Base-by-base conservation (phyloP, 2,329 filamentous ascomycete genomes). In the Teratosphaeriaceae sp. region DNA sequence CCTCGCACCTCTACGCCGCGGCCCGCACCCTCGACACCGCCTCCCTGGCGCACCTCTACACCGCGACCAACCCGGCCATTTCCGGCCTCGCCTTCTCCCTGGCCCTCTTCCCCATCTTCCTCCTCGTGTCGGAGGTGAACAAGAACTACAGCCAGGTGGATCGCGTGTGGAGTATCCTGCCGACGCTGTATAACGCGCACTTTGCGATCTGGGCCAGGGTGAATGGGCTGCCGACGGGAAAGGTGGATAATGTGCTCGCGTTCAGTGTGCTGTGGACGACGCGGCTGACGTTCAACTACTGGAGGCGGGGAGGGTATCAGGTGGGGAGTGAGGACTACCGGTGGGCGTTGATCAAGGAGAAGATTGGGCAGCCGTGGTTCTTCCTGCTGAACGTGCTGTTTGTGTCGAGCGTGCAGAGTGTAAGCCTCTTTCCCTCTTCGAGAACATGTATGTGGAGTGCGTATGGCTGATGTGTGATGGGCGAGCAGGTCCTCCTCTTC, bases 71-170 rank as follows among this genome's bases (percentile, higher is more conserved):
- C 61, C 92, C 92, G 0, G 70, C 95, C 31, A 74, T 95, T 20
- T 81, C 79, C 1, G 85, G 79, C 2, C 74, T 94, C 50, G 82
- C 79, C 0, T 76, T 86, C 41, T 84, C 85, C 2, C 55, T 94
- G 15, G 73, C 80, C 30, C 64, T 94, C 15, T 80, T 80, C 1
- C 75, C 75, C 4, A 58, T 92, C 21, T 85, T 94, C 56, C 70
- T 95, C 19, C 59, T 90, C 23, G 70, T 80, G 4, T 86, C 88
- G 1, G 90, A 97, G 65, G 67, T 88, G 68, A 97, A 94, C 67
- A 78, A 77, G 58, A 98, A 98, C 65, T 96, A 89, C 65, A 96
- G 89, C n/a, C 92, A 98, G 67, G 83, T 98, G 31, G 92, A 98
- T 65, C 80, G 92, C 38, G 69, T 84, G 55, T 98, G 92, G 92